phyloP scores from a whole-genome alignment of 345 rosid genomes.

The Chamaenerion angustifolium region DNA sequence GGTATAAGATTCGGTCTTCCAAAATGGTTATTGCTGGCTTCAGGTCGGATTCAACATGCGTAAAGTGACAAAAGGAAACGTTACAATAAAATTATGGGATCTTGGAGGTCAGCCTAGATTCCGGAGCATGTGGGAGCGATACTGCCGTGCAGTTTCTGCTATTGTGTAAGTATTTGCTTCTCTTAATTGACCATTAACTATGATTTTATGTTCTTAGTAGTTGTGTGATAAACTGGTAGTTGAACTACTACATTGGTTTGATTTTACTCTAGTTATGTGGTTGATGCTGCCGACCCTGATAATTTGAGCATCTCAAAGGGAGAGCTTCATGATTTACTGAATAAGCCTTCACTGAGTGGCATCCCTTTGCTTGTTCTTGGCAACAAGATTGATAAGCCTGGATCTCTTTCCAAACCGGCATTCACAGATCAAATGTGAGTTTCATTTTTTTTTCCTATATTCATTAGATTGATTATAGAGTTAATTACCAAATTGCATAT shows the following conservation, averaged over 20 bases:
- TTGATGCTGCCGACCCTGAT: conserved; percentile 93
- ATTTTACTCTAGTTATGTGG: conserved; percentile 55
- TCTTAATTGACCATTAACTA: background rate
- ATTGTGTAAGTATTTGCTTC: conserved; percentile 43
- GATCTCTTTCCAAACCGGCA: conserved; percentile 90
- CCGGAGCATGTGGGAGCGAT: conserved; percentile 98
- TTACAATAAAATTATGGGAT: conserved; percentile 97
- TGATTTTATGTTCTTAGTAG: background rate
- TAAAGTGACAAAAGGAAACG: conserved; percentile 94
- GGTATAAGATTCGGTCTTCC: background rate
- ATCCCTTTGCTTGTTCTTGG: conserved; percentile 91
- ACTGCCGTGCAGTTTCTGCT: conserved; percentile 94
- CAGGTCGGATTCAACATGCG: conserved; percentile 95
- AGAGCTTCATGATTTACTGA: conserved; percentile 69
- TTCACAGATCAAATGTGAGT: conserved; percentile 92
- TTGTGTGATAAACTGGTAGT: background rate
- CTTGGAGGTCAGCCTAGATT: conserved; percentile 98
- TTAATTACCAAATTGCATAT: too few species aligned
- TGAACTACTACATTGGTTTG: background rate
- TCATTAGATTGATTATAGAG: too few species aligned
- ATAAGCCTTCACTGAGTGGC: conserved; percentile 68
- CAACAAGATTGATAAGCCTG: conserved; percentile 89
- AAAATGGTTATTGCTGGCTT: background rate
- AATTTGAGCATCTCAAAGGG: conserved; percentile 48
- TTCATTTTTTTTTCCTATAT: background rate